Conservation (phyloP, 495 filamentous ascomycete species). For the Podospora pseudoanserina region DNA sequence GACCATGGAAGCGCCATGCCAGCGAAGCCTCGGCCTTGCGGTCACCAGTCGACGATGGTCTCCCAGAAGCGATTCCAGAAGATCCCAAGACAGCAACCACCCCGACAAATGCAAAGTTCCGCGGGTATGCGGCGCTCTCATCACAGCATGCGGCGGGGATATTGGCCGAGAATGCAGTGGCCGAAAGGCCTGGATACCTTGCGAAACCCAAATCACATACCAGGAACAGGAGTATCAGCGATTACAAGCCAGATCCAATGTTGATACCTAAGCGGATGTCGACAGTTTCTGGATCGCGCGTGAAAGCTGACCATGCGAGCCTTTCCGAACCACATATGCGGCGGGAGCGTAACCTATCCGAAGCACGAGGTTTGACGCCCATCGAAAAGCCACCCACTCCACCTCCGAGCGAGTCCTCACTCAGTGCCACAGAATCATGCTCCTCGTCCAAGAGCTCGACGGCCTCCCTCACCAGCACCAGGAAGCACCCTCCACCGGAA, state of each 20-base stretch:
- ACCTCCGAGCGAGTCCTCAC: conserved; percentile 57
- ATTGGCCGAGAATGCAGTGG: conserved; percentile 10
- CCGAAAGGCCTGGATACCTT: conserved; percentile 24
- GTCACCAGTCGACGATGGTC: conserved; percentile 41
- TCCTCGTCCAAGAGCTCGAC: conserved; percentile 11
- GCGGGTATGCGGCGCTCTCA: conserved; percentile 43
- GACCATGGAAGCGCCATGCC: conserved; percentile 56
- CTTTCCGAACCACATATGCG: conserved; percentile 56
- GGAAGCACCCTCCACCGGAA: conserved; percentile 43
- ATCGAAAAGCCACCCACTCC: conserved; percentile 68
- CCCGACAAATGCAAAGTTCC: conserved; percentile 44
- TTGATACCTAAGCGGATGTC: conserved; percentile 66
- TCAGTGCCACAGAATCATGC: conserved; percentile 44
- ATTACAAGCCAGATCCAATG: conserved; percentile 72
- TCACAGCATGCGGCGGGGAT: conserved; percentile 25
- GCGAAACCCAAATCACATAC: conserved; percentile 37
- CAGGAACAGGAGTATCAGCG: conserved; percentile 80
- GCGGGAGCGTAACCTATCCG: conserved; percentile 75
- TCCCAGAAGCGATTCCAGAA: conserved; percentile 44
- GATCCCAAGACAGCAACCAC: conserved; percentile 42
- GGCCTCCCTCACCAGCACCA: conserved; percentile 28
- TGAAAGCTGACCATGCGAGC: conserved; percentile 46
- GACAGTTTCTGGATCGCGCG: conserved; percentile 61
- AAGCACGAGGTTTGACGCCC: conserved; percentile 66
- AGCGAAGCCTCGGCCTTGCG: conserved; percentile 26